A percentile compares a stretch with the other conserved stretches of the same genome.
Conservation (phyloP, 305 asterid genomes). For the Fraxinus dipetala region DNA sequence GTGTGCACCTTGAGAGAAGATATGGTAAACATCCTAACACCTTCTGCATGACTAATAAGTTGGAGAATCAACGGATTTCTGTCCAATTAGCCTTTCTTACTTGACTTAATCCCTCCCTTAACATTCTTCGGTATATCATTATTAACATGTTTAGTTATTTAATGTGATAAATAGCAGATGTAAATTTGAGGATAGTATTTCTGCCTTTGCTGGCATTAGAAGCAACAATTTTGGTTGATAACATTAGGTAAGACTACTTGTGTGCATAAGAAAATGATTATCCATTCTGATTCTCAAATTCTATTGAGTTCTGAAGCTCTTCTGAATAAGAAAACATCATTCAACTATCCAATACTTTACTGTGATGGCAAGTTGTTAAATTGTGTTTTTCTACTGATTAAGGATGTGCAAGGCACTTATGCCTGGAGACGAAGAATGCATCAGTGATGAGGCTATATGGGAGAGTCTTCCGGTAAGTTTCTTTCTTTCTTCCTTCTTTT, state of each 20-base stretch:
- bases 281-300: slow-evolving; percentile 2
- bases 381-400: slow-evolving; percentile 28
- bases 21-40: slow-evolving; percentile 61
- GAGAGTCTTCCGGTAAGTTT: slow-evolving; percentile 89
- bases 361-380: slow-evolving; percentile 3
- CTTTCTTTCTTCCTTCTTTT: not conserved
- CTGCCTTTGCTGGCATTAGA: slow-evolving; percentile 81
- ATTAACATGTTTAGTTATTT: slow-evolving; percentile 22
- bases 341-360: slow-evolving; percentile 10
- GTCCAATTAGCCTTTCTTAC: no score
- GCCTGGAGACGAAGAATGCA: slow-evolving; percentile 91
- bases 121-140: not conserved
- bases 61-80: not conserved
- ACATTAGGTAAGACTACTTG: slow-evolving; percentile 58
- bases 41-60: no score
- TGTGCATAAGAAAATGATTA: slow-evolving; percentile 3
- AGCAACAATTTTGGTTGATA: slow-evolving; percentile 79
- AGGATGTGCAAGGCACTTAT: slow-evolving; percentile 94
- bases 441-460: slow-evolving; percentile 93
- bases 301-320: not conserved
- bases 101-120: not conserved
- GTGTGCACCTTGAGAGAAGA: slow-evolving; percentile 65
- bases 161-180: slow-evolving; percentile 54
- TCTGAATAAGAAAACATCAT: slow-evolving; percentile 8
- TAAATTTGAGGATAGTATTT: slow-evolving; percentile 88